These are phyloP conservation scores for Myxozyma vanderwaltii DNA, from an alignment of 805 yeast genomes.

Conservation along the genomic window DNA sequence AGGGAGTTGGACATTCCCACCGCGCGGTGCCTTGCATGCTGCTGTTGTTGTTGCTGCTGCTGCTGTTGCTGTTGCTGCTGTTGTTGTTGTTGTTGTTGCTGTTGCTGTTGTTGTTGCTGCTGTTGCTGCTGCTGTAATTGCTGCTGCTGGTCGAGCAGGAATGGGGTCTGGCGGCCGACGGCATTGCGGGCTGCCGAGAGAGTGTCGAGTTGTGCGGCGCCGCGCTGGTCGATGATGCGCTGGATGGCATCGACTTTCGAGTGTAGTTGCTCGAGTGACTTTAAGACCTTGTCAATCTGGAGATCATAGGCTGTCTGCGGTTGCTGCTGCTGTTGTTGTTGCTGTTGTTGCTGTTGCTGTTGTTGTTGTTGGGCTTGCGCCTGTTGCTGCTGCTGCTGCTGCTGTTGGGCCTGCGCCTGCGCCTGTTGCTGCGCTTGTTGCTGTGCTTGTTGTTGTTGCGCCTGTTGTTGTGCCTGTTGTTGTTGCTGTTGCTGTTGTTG, in stretches of 20 bases:
- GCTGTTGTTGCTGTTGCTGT: constrained; percentile 12
- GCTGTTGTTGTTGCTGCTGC: constrained; percentile 36
- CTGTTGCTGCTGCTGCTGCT: constrained; percentile 20
- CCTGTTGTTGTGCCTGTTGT: constrained; percentile 14
- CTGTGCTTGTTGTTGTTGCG: constrained; percentile 12
- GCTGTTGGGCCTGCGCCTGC: constrained; percentile 35
- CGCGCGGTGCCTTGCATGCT: constrained; percentile 8
- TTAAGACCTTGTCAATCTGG: constrained; percentile 22
- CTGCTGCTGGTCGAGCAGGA: constrained; percentile 11
- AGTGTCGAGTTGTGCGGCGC: constrained; percentile 12
- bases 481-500: constrained; percentile 5
- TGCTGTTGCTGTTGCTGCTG: constrained; percentile 12
- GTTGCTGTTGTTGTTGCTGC: constrained; percentile 14
- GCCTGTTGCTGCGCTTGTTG: constrained; percentile 16
- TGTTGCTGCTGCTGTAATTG: constrained; percentile 11
- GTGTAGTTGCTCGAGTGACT: constrained; percentile 39
- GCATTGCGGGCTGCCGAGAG: constrained; percentile 7
- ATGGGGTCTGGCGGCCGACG: constrained; percentile 9
- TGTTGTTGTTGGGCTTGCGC: constrained; percentile 13
- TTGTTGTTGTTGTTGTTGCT: constrained; percentile 10
- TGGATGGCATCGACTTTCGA: constrained; percentile 38
- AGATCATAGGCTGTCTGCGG: constrained; percentile 34
- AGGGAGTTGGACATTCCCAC: not conserved
- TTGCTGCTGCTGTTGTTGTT: constrained; percentile 1
- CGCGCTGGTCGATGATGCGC: constrained; percentile 31